These are phyloP conservation scores for Helicocarpus griseus DNA, from an alignment of 2,329 filamentous ascomycete species.

Conservation along the genomic window DNA sequence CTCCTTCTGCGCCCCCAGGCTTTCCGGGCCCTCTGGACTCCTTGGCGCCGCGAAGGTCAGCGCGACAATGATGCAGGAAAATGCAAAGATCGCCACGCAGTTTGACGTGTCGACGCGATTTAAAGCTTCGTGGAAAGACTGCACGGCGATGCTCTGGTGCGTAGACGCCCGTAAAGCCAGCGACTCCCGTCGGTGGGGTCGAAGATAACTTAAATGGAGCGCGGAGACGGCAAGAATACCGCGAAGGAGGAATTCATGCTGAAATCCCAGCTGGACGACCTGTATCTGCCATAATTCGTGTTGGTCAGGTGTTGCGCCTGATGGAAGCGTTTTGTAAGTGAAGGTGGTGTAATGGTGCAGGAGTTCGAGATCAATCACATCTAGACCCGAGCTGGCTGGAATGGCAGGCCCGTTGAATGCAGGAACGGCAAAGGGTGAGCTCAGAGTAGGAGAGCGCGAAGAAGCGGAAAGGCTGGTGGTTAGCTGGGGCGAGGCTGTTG, in stretches of 20 bases:
- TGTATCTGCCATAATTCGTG: slow-evolving; percentile 22
- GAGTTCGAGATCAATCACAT: slow-evolving; percentile 22
- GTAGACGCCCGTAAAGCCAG: slow-evolving; percentile 18
- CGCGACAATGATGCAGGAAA: slow-evolving; percentile 22
- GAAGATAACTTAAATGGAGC: slow-evolving; percentile 27
- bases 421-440: background rate
- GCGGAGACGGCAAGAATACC: slow-evolving; percentile 29
- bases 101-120: slow-evolving; percentile 27
- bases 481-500: background rate
- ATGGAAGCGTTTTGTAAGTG: slow-evolving; percentile 17
- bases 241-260: slow-evolving; percentile 30
- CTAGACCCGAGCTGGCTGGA: slow-evolving; percentile 16
- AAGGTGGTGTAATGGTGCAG: slow-evolving; percentile 22
- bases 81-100: slow-evolving; percentile 30
- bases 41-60: slow-evolving; percentile 17
- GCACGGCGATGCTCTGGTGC: slow-evolving; percentile 21
- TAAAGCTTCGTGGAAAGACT: slow-evolving; percentile 18
- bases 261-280: slow-evolving; percentile 23
- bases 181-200: slow-evolving; percentile 16
- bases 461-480: background rate
- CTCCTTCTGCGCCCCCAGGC: slow-evolving; percentile 18
- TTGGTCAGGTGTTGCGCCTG: slow-evolving; percentile 14
- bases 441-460: background rate
- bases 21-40: slow-evolving; percentile 14
- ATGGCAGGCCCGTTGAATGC: slow-evolving; percentile 11